A percentile compares a stretch with the other conserved stretches of the same genome.
Evolutionary conservation across 2,329 filamentous ascomycete genomes (phyloP).

Genomic region (Clathrospora elynae): DNA sequence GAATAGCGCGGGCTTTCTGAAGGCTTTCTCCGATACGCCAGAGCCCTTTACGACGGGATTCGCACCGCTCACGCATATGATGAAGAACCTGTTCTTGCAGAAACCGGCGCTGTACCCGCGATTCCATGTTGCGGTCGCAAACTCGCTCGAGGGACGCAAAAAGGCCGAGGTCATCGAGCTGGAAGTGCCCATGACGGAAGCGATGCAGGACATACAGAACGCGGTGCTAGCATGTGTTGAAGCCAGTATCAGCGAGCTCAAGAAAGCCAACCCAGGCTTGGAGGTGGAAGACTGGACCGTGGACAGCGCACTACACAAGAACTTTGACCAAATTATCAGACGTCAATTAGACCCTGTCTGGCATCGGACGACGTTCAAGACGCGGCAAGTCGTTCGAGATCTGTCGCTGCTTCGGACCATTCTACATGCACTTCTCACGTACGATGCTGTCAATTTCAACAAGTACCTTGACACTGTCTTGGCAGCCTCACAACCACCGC

Average conservation of each 20-base stretch:
- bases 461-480: constrained; percentile 94
- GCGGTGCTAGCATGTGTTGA: constrained; percentile 96
- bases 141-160: constrained; percentile 85
- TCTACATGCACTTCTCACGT: constrained; percentile 78
- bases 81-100: constrained; percentile 88
- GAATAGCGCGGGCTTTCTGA: constrained; percentile 92
- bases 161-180: constrained; percentile 97
- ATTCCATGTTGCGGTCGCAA: constrained; percentile 88
- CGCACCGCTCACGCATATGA: constrained; percentile 83
- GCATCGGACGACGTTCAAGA: constrained; percentile 95
- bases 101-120: constrained; percentile 91
- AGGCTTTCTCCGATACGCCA: constrained; percentile 92
- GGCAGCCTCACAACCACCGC: constrained; percentile 84
- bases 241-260: constrained; percentile 89
- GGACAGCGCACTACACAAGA: constrained; percentile 88
- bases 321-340: constrained; percentile 86
- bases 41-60: constrained; percentile 90
- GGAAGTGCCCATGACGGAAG: constrained; percentile 92
- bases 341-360: constrained; percentile 94
- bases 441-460: constrained; percentile 89
- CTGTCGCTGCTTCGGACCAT: constrained; percentile 81
- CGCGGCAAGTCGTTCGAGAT: constrained; percentile 91
- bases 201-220: constrained; percentile 91
- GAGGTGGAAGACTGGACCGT: constrained; percentile 98
- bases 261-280: constrained; percentile 84